Evolutionary conservation across 1,139 yeast species (phyloP).

Genomic region (Debaryomycetaceae sp.): DNA sequence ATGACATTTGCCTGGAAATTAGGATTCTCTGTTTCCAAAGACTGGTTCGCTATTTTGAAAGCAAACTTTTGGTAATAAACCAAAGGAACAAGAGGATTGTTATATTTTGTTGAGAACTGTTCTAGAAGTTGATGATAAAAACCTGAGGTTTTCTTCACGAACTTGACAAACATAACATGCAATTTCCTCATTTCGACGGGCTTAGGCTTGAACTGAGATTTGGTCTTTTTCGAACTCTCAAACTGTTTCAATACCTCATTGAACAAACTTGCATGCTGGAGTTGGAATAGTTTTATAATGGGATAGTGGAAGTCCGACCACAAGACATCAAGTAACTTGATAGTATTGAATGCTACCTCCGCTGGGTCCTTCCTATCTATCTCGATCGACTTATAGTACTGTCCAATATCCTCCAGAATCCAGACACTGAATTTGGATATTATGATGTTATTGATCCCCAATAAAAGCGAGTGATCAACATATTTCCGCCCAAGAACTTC

Average conservation of each 20-base stretch:
- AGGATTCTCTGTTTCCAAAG: slow-evolving; percentile 14
- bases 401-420: slow-evolving; percentile 32
- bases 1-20: slow-evolving; percentile 41
- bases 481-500: slow-evolving; percentile 27
- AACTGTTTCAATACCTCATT: slow-evolving; percentile 14
- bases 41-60: slow-evolving; percentile 13
- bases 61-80: slow-evolving; percentile 23
- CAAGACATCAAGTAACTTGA: slow-evolving; percentile 39
- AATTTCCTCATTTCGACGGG: slow-evolving; percentile 58
- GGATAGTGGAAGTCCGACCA: slow-evolving; percentile 69
- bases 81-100: slow-evolving; percentile 31
- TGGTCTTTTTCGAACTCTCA: slow-evolving; percentile 12
- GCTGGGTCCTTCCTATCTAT: slow-evolving; percentile 7
- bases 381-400: slow-evolving; percentile 16
- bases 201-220: slow-evolving; percentile 20
- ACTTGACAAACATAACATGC: slow-evolving; percentile 49
- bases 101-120: slow-evolving; percentile 33
- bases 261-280: slow-evolving; percentile 33
- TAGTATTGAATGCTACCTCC: slow-evolving; percentile 28
- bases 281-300: slow-evolving; percentile 51
- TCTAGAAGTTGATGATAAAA: slow-evolving; percentile 45
- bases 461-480: slow-evolving; percentile 42
- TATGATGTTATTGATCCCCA: slow-evolving; percentile 42
- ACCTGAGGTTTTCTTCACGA: slow-evolving; percentile 39
- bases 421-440: slow-evolving; percentile 42